Evolutionary conservation across 495 filamentous ascomycete genomes (phyloP).

Genomic region (Xylaria intraflava): DNA sequence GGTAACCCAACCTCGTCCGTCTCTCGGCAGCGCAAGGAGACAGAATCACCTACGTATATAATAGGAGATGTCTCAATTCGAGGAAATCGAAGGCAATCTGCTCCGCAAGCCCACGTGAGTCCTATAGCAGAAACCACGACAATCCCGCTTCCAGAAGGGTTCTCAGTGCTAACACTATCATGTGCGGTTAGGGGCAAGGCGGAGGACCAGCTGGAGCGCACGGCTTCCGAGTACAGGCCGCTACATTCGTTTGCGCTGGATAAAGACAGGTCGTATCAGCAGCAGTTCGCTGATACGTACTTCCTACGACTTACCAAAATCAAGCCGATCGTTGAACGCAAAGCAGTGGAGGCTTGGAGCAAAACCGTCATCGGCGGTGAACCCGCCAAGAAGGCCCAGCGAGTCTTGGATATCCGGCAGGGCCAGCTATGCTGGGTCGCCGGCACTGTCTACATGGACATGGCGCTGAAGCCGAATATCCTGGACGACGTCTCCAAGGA

Average conservation of each 20-base stretch:
- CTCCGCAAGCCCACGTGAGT: slow-evolving; percentile 37
- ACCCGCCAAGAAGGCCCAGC: slow-evolving; percentile 62
- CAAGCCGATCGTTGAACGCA: slow-evolving; percentile 72
- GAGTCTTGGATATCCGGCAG: slow-evolving; percentile 92
- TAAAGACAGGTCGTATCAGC: slow-evolving; percentile 71
- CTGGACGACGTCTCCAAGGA: slow-evolving; percentile 92
- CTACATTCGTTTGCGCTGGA: slow-evolving; percentile 65
- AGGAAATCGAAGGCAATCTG: slow-evolving; percentile 23
- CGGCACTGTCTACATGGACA: slow-evolving; percentile 94
- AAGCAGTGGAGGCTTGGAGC: slow-evolving; percentile 70
- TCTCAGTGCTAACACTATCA: slow-evolving; percentile 17
- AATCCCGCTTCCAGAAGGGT: background rate
- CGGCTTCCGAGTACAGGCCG: slow-evolving; percentile 63
- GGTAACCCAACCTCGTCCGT: background rate
- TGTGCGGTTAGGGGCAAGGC: slow-evolving; percentile 31
- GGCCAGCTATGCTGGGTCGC: slow-evolving; percentile 93
- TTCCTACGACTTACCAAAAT: slow-evolving; percentile 84
- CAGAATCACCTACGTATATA: background rate
- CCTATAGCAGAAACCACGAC: background rate
- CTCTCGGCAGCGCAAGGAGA: background rate
- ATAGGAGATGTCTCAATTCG: background rate
- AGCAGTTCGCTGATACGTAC: slow-evolving; percentile 97
- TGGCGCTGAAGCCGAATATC: slow-evolving; percentile 95
- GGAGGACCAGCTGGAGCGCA: slow-evolving; percentile 34
- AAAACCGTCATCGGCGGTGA: slow-evolving; percentile 75